Evolutionary conservation across 768 basidiomycete genomes (phyloP), one percentile per base, ranked within the genome.

Genomic region (Lactifluus rugatus): DNA sequence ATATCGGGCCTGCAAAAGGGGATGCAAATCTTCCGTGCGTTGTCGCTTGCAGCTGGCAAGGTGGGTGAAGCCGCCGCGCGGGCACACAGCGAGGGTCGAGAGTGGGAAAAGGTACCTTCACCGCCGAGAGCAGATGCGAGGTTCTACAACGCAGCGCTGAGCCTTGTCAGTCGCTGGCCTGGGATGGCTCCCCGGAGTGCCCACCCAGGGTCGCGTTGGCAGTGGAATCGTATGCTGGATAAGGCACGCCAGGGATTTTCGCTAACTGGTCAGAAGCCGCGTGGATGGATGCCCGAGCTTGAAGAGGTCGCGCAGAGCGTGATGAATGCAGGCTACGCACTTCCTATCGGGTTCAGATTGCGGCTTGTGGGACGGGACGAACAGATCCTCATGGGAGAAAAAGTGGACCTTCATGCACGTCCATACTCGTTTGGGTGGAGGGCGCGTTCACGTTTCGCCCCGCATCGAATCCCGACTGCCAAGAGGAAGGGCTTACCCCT

Each of bases 111-210:
- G 1, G 8, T 19, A 7, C 58, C 52, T 11, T 1, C 26, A n/a
- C 42, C 44, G 10, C 58, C 58, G 2, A 51, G 1, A 9, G 54
- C 80, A 0, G 87, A 89, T 63, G 78, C 76, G n/a, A 75, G 78
- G 46, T 87, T 87, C 66, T 87, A 83, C 71, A 86, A 85, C 54
- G 81, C 81, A 2, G 73, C 80, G 9, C 69, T 88, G 13, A 68
- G 71, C 10, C 70, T 84, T 17, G 66, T 70, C 58, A 54, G 50
- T 8, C 62, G 60, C 5, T 54, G 48, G 16, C 61, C 54, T 13
- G 46, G 57, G 25, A 65, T 60, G 55, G 19, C 25, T 2, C 37
- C 52, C 32, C 70, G 66, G 28, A 56, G 57, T 19, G 49, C 34
- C 2, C 61, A 56, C 37, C 62, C 52, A 2, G 70, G 64, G 4